Evolutionary conservation across 257 asterid genomes (phyloP).

Genomic region (Solanum virginianum): DNA sequence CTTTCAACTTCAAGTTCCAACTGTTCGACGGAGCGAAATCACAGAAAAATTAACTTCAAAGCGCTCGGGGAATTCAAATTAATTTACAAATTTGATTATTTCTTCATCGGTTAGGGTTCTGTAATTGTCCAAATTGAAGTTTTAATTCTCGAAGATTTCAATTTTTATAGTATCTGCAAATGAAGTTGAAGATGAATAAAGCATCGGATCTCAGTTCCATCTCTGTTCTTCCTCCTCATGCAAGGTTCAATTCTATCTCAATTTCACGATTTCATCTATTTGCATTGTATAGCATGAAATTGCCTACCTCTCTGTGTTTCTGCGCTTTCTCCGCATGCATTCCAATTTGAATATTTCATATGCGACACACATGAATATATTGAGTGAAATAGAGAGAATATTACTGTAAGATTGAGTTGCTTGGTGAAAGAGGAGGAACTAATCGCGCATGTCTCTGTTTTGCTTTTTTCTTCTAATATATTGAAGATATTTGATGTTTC

Average conservation of each 20-base stretch:
- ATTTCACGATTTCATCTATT: background rate
- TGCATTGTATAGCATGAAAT: background rate
- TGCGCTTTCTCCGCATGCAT: background rate
- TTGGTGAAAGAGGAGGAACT: background rate
- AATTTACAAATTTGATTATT: background rate
- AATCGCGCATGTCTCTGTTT: background rate
- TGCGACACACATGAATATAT: background rate
- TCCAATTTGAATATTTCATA: background rate
- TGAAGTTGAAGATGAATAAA: conserved; percentile 85
- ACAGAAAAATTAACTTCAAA: background rate
- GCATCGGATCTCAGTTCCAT: conserved; percentile 87
- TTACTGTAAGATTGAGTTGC: background rate
- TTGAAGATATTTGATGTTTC: background rate
- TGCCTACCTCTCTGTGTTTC: background rate
- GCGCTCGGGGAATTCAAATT: background rate
- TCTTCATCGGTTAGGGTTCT: background rate
- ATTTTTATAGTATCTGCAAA: conserved; percentile 3
- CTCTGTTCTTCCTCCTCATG: conserved; percentile 88
- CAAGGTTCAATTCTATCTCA: conserved; percentile 34
- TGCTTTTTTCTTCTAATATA: background rate
- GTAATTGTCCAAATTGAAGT: background rate
- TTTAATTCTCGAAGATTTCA: background rate
- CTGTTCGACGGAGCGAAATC: background rate
- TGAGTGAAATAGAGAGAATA: background rate
- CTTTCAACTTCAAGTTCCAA: background rate